phyloP scores from a whole-genome alignment of 495 filamentous ascomycete species.

The Trichoderma virens region DNA sequence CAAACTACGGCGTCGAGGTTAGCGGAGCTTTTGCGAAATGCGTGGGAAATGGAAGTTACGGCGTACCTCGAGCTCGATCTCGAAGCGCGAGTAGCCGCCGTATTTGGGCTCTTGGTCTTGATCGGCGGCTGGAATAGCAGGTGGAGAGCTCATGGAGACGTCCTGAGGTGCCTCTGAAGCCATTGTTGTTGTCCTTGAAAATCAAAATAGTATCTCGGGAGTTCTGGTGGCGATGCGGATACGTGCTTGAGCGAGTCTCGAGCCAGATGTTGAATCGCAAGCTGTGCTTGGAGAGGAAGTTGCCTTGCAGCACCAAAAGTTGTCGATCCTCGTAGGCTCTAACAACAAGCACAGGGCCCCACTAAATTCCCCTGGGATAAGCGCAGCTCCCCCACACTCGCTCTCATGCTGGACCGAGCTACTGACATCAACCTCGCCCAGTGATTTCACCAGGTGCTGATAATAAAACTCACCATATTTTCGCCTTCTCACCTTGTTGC shows the following conservation, averaged over 20 bases:
- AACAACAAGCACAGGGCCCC: too few relatives aligned
- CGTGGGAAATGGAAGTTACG: background rate
- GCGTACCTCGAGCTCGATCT: slow-evolving; percentile 69
- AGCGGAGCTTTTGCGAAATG: background rate
- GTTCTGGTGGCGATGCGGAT: background rate
- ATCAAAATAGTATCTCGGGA: background rate
- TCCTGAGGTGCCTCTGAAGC: slow-evolving; percentile 12
- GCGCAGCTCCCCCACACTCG: background rate
- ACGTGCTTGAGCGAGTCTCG: background rate
- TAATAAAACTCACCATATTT: too few relatives aligned
- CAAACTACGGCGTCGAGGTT: slow-evolving; percentile 53
- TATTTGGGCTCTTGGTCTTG: slow-evolving; percentile 47
- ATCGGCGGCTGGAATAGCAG: slow-evolving; percentile 18
- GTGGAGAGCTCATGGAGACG: slow-evolving; percentile 20
- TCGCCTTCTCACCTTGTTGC: too few relatives aligned
- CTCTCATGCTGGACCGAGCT: too few relatives aligned
- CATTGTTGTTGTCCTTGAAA: slow-evolving; percentile 4
- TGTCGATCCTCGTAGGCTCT: too few relatives aligned
- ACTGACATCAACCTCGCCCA: too few relatives aligned
- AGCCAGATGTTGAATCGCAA: background rate
- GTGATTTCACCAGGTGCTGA: too few relatives aligned
- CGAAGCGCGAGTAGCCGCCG: slow-evolving; percentile 62
- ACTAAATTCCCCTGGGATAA: background rate
- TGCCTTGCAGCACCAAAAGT: too few relatives aligned
- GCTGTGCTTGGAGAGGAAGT: background rate